Evolutionary conservation across 2,329 filamentous ascomycete species (phyloP), one percentile per base, ranked within the genome.

Genomic region (Penicillium nordicum): DNA sequence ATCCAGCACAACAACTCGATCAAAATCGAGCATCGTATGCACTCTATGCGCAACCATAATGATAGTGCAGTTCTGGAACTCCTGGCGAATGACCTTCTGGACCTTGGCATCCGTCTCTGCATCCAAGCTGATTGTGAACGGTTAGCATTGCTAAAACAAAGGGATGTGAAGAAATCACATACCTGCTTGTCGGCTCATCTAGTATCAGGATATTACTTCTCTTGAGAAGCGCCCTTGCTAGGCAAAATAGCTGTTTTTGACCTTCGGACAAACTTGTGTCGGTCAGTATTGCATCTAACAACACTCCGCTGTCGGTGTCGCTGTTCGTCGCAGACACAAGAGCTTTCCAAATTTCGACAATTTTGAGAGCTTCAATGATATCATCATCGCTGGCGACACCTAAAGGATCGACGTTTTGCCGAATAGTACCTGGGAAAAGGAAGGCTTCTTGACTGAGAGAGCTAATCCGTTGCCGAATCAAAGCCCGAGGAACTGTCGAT

Each of bases 231-330:
- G 88, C 88, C 18, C 88, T 83, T 0, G 87, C 88, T 2, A 91
- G 82, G 65, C 87, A 89, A 23, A 91, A 80, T 0, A 90, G 84
- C 71, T 91, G 88, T 9, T 86, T 82, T 69, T 91, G 88, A 14
- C 88, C 88, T 66, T 90, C 87, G 0, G 86, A 89, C n/a, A 90
- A 77, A n/a, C 70, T 69, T 1, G 75, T 74, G 0, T 73, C 64
- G 16, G 70, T 68, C 60, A 84, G 27, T 10, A 41, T 48, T 4
- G 46, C 21, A 48, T 69, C 65, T 9, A 74, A 58, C 11, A 57
- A 10, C n/a, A 4, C 40, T 11, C 29, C 44, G 12, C 51, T 55
- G 2, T 16, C n/a, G 18, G 1, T 16, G 2, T 58, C 62, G 7
- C 21, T 25, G 29, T 62, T 60, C 42, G 60, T 57, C 6, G 52